Evolutionary conservation across 176 grass and related monocot species (phyloP).

Genomic region (Oryza rufipogon): DNA sequence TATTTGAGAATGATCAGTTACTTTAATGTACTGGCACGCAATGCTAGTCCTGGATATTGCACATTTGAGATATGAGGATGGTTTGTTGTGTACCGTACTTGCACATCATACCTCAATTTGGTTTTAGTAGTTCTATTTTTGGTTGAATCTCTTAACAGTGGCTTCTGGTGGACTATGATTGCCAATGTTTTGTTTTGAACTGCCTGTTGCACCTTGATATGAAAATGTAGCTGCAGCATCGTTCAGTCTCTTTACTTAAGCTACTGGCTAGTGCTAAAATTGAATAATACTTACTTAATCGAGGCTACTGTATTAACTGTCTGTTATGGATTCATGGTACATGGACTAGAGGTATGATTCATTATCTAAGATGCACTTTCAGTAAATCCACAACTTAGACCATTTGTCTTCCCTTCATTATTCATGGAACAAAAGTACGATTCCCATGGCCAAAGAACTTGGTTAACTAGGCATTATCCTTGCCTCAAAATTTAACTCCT

Average conservation of each 20-base stretch:
- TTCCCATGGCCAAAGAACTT: not conserved
- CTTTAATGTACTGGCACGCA: not conserved
- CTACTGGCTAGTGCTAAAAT: not conserved
- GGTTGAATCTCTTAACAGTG: not conserved
- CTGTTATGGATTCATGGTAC: not conserved
- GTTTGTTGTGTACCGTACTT: not conserved
- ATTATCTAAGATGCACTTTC: constrained; percentile 1
- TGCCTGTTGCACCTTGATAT: not conserved
- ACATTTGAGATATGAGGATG: not conserved
- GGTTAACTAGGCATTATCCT: not conserved
- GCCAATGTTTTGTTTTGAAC: not conserved
- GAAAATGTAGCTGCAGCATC: not conserved
- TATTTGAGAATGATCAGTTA: not conserved
- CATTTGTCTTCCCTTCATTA: not conserved
- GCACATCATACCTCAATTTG: not conserved
- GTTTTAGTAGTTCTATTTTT: not conserved
- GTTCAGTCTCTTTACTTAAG: not conserved
- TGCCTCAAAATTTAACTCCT: constrained; percentile 21
- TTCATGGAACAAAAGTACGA: not conserved
- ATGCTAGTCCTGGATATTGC: not conserved
- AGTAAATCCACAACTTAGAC: not conserved
- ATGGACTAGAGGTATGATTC: constrained; percentile 8
- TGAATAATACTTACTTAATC: not conserved
- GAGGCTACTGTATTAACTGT: not conserved
- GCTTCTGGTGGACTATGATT: not conserved